These are phyloP conservation scores for Pistacia atlantica DNA, from an alignment of 345 rosid species.

Conservation along the genomic window DNA sequence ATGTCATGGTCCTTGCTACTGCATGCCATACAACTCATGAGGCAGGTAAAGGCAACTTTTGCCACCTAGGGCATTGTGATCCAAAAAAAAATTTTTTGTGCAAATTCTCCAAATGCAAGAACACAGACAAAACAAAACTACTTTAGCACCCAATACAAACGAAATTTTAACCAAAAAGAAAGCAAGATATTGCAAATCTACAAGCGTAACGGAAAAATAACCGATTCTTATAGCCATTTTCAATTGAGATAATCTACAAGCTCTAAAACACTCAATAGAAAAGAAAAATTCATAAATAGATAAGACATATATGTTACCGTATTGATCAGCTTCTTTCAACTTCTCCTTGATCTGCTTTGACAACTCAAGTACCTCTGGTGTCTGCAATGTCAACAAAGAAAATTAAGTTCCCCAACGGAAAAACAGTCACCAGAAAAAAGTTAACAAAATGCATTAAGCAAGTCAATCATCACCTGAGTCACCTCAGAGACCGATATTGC, in stretches of 20 bases:
- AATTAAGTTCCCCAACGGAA: background rate
- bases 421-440: background rate
- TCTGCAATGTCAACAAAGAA: slow-evolving; percentile 44
- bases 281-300: background rate
- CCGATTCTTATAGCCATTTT: background rate
- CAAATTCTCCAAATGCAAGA: too few relatives aligned
- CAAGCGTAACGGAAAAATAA: background rate
- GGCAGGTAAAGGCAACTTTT: too few relatives aligned
- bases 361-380: slow-evolving; percentile 75
- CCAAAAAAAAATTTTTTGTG: background rate
- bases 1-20: too few relatives aligned
- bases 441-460: background rate
- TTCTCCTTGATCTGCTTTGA: slow-evolving; percentile 93
- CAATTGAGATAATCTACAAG: background rate
- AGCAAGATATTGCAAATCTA: background rate
- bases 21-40: too few relatives aligned
- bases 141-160: too few relatives aligned
- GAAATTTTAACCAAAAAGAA: background rate
- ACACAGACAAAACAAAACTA: too few relatives aligned
- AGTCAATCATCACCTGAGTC: slow-evolving; percentile 66
- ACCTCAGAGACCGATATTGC: slow-evolving; percentile 97
- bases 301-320: slow-evolving; percentile 48
- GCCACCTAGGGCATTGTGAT: background rate
- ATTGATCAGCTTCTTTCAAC: slow-evolving; percentile 85
- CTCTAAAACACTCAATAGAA: background rate